Evolutionary conservation across 352 stramenopile species (phyloP).

Genomic region (Phytophthora brassicae): DNA sequence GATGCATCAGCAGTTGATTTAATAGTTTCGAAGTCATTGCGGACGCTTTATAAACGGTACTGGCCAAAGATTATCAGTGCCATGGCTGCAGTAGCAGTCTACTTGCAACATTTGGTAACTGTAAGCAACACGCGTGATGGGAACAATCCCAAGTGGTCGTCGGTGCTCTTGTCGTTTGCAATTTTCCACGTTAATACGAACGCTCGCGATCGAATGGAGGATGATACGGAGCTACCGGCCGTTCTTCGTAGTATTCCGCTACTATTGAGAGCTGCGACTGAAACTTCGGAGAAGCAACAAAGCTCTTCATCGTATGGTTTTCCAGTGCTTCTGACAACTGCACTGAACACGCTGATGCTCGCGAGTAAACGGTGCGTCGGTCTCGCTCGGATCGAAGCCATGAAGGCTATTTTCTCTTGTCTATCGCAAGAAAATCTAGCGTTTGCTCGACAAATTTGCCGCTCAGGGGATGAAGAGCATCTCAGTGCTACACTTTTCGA

Average conservation of each 20-base stretch:
- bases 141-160: slow-evolving; percentile 29
- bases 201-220: slow-evolving; percentile 40
- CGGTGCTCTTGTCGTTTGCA: slow-evolving; percentile 37
- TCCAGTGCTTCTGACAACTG: slow-evolving; percentile 29
- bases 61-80: slow-evolving; percentile 59
- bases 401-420: slow-evolving; percentile 43
- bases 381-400: slow-evolving; percentile 37
- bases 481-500: slow-evolving; percentile 18
- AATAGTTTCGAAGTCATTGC: slow-evolving; percentile 21
- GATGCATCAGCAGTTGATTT: slow-evolving; percentile 6
- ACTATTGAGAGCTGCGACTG: slow-evolving; percentile 29
- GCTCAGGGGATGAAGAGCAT: slow-evolving; percentile 14
- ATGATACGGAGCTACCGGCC: slow-evolving; percentile 39
- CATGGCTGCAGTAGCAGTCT: slow-evolving; percentile 37
- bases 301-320: slow-evolving; percentile 22
- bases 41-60: slow-evolving; percentile 53
- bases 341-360: slow-evolving; percentile 36
- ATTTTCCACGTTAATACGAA: slow-evolving; percentile 52
- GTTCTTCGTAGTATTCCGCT: slow-evolving; percentile 41
- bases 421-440: slow-evolving; percentile 42
- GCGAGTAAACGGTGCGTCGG: slow-evolving; percentile 40
- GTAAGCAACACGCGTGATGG: not conserved
- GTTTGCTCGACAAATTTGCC: slow-evolving; percentile 24
- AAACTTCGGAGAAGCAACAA: slow-evolving; percentile 11
- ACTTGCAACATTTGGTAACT: slow-evolving; percentile 32